These are phyloP conservation scores for Psilocybe sp. DNA, from an alignment of 768 basidiomycete genomes.

Conservation along the genomic window DNA sequence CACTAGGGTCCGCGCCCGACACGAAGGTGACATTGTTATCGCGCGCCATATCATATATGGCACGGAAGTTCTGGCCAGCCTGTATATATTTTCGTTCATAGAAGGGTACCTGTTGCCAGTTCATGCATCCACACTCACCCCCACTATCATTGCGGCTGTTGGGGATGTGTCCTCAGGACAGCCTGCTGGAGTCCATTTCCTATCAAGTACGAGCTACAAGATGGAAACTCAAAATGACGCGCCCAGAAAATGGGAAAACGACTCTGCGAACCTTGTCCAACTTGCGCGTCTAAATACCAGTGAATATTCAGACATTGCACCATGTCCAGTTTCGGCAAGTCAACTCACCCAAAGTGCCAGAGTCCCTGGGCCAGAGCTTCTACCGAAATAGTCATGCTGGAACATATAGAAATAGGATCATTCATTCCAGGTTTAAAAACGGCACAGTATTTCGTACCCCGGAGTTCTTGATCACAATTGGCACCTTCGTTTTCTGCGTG, in stretches of 20 bases:
- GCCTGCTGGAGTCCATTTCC: slow-evolving; percentile 18
- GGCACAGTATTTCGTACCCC: slow-evolving; percentile 12
- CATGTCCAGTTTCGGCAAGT: neutral
- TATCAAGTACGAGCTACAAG: slow-evolving; percentile 14
- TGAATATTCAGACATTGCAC: neutral
- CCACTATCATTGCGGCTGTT: slow-evolving; percentile 17
- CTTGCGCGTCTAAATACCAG: slow-evolving; percentile 17
- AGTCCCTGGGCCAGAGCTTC: slow-evolving; percentile 10
- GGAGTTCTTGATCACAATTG: slow-evolving; percentile 21
- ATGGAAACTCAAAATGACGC: neutral
- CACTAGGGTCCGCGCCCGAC: slow-evolving; percentile 17
- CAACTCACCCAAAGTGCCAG: slow-evolving; percentile 12
- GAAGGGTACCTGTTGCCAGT: neutral
- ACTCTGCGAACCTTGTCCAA: slow-evolving; percentile 14
- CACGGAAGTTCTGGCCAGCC: slow-evolving; percentile 16
- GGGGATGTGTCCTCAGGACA: slow-evolving; percentile 8
- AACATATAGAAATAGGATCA: neutral
- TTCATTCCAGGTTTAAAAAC: neutral
- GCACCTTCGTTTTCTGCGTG: slow-evolving; percentile 18
- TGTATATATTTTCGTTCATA: neutral
- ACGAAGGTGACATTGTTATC: slow-evolving; percentile 16
- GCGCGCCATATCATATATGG: slow-evolving; percentile 11
- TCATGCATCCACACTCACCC: slow-evolving; percentile 9
- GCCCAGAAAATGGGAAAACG: neutral
- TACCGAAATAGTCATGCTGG: slow-evolving; percentile 12